Evolutionary conservation across 2,329 filamentous ascomycete genomes (phyloP), one percentile per base, ranked within the genome.

Genomic region (Nemania diffusa): DNA sequence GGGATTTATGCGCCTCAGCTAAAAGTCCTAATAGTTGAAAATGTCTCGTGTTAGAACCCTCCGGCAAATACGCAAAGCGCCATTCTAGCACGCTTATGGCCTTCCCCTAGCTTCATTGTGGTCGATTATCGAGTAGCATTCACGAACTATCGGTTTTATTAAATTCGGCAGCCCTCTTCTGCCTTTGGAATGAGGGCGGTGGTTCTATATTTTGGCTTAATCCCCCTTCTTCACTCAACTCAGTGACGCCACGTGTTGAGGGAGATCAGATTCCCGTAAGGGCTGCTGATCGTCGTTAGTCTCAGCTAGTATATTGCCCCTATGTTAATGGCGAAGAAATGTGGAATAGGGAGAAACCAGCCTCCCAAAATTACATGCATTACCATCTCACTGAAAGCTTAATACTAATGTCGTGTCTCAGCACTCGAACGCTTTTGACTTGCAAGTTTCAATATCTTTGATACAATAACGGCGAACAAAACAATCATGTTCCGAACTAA

Each of bases 401-500:
- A 64, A 57, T 27, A 51, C 56, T 48, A 29, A 55, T 50, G 61
- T 57, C 60, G 68, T 74, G 73, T 74, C 71, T 75, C 69, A 72
- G 65, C 58, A 46, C 62, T 57, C 68, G 61, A 20, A 65, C 24
- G 32, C 40, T 62, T 53, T 64, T 69, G 69, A 67, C 71, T 71
- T 65, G 70, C 66, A 59, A 60, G 60, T 60, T 71, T 72, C 68
- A 67, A 73, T 70, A 61, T 67, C 68, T 64, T 70, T 70, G 66
- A 59, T 69, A 64, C 65, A 61, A 64, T 71, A 71, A 66, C 59
- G 63, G 48, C 57, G 40, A 71, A 63, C 42, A 66, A 70, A 70
- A 71, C 68, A 73, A 74, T 62, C 67, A 75, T 73, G 73, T 73
- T 73, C 69, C 68, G 70, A 69, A 70, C 71, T 68, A 66, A 72